Base-by-base conservation (phyloP, 2,329 filamentous ascomycete genomes). In the Neofusicoccum sp. region DNA sequence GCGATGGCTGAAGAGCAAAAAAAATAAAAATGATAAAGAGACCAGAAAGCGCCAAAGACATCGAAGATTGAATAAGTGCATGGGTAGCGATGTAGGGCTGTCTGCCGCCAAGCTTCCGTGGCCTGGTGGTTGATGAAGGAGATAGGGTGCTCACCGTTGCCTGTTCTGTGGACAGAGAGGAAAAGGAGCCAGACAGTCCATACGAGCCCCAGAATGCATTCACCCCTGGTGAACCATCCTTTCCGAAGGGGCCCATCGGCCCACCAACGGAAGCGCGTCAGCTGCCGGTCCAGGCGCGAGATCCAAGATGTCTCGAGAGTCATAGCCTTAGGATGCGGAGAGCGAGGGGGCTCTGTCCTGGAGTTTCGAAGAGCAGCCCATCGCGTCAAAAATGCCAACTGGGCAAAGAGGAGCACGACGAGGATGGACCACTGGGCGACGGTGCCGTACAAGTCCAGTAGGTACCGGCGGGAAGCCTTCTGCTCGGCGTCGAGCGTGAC, bases 371-470 rank as follows among this genome's bases (percentile, higher is more conserved):
- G 6, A 28, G 56, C 11, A n/a, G 44, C 37, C 61, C 61, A 63
- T 59, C 54, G 36, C 34, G 22, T 14, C 16, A 79, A 64, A 60
- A 78, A 79, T 45, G 70, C 74, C 22, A 77, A 28, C 65, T 80
- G 79, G 54, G 80, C 79, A 2, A 79, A 64, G 3, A 77, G 66
- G 12, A 85, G 67, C 31, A 82, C 73, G 3, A 81, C 66, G 7
- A 87, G 64, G 4, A 82, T 77, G 1, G 85, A 86, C 65, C 80
- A 73, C 71, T 87, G 85, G 14, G 85, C 85, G 41, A 84, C 74
- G n/a, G 78, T 72, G 6, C 83, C 85, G 60, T 86, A 84, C 56
- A 75, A 74, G 68, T 86, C 81, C n/a, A 88, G 79, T 29, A 83
- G 70, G 29, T 80, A 74, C 37, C 85, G 79, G 39, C 85, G 79